These are phyloP conservation scores for Lactarius trivialis DNA, from an alignment of 768 basidiomycete species.

Conservation along the genomic window DNA sequence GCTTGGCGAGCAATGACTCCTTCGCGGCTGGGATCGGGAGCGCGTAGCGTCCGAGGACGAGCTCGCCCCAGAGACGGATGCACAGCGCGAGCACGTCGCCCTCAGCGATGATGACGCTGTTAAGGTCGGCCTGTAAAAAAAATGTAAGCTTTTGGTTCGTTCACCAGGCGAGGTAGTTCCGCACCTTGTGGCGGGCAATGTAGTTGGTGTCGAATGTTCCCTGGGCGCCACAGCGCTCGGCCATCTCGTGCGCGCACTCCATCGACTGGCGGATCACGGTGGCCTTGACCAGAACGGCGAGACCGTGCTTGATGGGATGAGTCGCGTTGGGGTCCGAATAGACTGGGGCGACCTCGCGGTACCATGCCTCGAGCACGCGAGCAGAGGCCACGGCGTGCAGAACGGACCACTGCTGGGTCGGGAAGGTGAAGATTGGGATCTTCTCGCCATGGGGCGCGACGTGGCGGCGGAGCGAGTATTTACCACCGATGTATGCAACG, in stretches of 20 bases:
- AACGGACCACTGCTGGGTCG: conserved; percentile 12
- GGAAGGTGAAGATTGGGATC: conserved; percentile 8
- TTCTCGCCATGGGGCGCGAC: background rate
- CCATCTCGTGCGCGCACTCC: conserved; percentile 7
- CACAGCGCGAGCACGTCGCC: conserved; percentile 26
- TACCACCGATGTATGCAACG: conserved; percentile 2
- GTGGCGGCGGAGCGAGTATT: conserved; percentile 5
- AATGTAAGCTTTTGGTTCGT: background rate
- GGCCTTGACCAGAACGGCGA: conserved; percentile 10
- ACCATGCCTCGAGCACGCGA: conserved; percentile 8
- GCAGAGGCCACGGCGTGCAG: conserved; percentile 5
- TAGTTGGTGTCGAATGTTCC: conserved; percentile 14
- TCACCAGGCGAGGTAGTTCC: background rate
- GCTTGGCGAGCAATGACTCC: conserved; percentile 18
- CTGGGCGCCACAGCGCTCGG: conserved; percentile 13
- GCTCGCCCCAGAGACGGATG: conserved; percentile 26
- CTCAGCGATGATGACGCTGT: conserved; percentile 24
- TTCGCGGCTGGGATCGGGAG: conserved; percentile 19
- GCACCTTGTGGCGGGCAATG: conserved; percentile 4
- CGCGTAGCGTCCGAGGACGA: conserved; percentile 20
- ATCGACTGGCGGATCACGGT: conserved; percentile 6
- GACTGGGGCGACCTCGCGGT: background rate
- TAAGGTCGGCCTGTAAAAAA: background rate
- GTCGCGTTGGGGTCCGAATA: background rate
- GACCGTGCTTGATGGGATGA: conserved; percentile 2